These are phyloP conservation scores for Hemisphaericaspora subhashii DNA, from an alignment of 1,139 yeast species.

Conservation along the genomic window DNA sequence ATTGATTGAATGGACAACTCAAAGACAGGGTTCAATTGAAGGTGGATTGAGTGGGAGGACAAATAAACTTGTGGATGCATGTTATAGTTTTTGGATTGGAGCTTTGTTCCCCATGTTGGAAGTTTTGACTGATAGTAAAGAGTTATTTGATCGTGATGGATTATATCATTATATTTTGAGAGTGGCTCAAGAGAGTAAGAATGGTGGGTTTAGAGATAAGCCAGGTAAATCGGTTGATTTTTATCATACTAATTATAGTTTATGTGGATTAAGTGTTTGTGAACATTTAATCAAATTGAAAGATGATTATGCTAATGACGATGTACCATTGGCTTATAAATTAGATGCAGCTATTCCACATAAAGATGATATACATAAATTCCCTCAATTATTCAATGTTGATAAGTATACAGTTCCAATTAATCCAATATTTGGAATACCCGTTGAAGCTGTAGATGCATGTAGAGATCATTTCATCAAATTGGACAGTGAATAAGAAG, in stretches of 20 bases:
- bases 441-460: slow-evolving; percentile 22
- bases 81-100: slow-evolving; percentile 96
- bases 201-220: slow-evolving; percentile 85
- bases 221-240: slow-evolving; percentile 82
- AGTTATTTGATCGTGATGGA: slow-evolving; percentile 52
- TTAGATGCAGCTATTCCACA: slow-evolving; percentile 19
- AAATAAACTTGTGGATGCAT: slow-evolving; percentile 92
- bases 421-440: slow-evolving; percentile 69
- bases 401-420: slow-evolving; percentile 33
- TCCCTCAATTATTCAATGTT: slow-evolving; percentile 11
- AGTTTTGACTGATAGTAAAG: slow-evolving; percentile 24
- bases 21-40: slow-evolving; percentile 69
- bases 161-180: slow-evolving; percentile 65
- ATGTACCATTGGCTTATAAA: slow-evolving; percentile 28
- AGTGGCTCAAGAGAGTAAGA: slow-evolving; percentile 63
- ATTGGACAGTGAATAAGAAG: too few relatives aligned
- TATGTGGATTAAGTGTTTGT: slow-evolving; percentile 73
- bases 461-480: slow-evolving; percentile 5
- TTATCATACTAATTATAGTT: slow-evolving; percentile 86
- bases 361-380: slow-evolving; percentile 15
- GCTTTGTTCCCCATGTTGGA: slow-evolving; percentile 70
- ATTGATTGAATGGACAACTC: slow-evolving; percentile 63
- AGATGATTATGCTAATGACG: slow-evolving; percentile 14
- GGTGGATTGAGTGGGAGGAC: slow-evolving; percentile 91
- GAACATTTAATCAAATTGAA: slow-evolving; percentile 49